Evolutionary conservation across 106 monocot species (phyloP).

Genomic region (Dendrobium huoshanense): DNA sequence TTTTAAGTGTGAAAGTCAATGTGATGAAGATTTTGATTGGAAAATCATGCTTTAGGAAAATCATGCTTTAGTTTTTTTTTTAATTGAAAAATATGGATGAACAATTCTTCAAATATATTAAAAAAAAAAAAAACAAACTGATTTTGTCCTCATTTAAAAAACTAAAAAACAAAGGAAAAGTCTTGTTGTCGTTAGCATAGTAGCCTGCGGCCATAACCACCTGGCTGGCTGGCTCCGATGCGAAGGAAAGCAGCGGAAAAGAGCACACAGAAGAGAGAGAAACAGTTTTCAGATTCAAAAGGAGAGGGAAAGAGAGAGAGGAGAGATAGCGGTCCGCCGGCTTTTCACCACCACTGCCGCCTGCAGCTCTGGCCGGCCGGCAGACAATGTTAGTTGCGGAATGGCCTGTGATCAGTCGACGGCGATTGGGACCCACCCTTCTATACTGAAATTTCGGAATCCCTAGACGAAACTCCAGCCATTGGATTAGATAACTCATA

Average conservation of each 20-base stretch:
- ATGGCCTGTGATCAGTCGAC: not conserved
- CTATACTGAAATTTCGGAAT: not conserved
- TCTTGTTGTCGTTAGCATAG: not conserved
- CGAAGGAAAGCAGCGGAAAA: not conserved
- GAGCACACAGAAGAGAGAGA: not conserved
- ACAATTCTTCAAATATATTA: not conserved
- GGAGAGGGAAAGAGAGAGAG: not conserved
- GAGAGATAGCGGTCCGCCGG: not conserved
- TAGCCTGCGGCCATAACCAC: not conserved
- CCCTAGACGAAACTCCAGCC: not conserved
- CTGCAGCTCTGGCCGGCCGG: not conserved
- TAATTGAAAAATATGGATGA: not conserved
- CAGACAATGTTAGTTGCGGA: not conserved
- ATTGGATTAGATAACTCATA: not conserved
- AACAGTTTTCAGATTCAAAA: not conserved
- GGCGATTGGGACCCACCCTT: not conserved
- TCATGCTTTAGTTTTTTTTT: no score
- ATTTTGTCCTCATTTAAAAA: not conserved
- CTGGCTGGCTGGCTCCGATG: constrained; percentile 4
- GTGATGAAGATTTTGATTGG: no score
- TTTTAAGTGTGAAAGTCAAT: no score
- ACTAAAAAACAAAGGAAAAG: not conserved
- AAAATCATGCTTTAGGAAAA: no score
- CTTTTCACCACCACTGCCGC: not conserved
- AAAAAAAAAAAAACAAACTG: not conserved